phyloP scores from a whole-genome alignment of 805 yeast genomes.

The Ogataea corticis region DNA sequence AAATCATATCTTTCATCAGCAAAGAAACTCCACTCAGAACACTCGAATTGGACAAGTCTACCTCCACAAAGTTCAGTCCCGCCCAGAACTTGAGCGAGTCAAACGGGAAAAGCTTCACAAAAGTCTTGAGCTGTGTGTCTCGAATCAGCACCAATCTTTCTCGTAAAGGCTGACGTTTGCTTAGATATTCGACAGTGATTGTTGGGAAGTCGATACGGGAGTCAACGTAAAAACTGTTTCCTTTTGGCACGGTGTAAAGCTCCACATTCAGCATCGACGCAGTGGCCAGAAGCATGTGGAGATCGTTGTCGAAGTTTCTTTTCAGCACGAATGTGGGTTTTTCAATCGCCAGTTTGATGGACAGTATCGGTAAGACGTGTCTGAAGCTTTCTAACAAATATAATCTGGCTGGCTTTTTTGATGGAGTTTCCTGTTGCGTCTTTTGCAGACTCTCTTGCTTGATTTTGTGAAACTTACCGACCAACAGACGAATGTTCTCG shows the following conservation, averaged over 20 bases:
- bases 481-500: slow-evolving; percentile 38
- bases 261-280: slow-evolving; percentile 27
- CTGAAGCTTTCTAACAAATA: background rate
- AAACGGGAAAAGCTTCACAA: slow-evolving; percentile 25
- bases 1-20: slow-evolving; percentile 9
- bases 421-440: background rate
- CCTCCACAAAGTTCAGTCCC: slow-evolving; percentile 19
- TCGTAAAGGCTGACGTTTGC: slow-evolving; percentile 10
- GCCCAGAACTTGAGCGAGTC: slow-evolving; percentile 17
- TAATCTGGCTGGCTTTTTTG: background rate
- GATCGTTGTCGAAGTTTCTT: slow-evolving; percentile 11
- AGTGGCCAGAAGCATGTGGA: slow-evolving; percentile 23
- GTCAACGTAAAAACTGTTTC: slow-evolving; percentile 7
- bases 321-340: slow-evolving; percentile 31
- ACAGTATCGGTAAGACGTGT: slow-evolving; percentile 22
- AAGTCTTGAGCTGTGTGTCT: slow-evolving; percentile 24
- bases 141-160: slow-evolving; percentile 6
- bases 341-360: slow-evolving; percentile 27
- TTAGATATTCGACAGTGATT: slow-evolving; percentile 20
- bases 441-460: background rate
- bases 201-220: slow-evolving; percentile 25
- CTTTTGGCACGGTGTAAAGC: slow-evolving; percentile 7
- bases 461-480: slow-evolving; percentile 10
- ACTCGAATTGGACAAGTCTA: slow-evolving; percentile 31
- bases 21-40: slow-evolving; percentile 32